Evolutionary conservation across 805 yeast species (phyloP).

Genomic region (Teunomyces lycoperdinae): DNA sequence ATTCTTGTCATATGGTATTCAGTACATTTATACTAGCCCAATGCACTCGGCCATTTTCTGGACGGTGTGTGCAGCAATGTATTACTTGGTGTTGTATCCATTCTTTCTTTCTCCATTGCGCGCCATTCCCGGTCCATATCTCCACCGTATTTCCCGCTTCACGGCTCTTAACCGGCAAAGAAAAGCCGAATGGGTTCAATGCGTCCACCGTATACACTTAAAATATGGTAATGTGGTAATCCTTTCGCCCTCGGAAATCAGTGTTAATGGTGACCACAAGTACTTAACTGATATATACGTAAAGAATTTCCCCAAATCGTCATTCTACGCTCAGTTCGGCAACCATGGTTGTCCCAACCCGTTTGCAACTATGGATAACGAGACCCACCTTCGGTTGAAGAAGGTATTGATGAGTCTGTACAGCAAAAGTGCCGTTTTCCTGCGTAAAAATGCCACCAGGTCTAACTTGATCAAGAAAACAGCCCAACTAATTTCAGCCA

Average conservation of each 20-base stretch:
- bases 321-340: conserved; percentile 57
- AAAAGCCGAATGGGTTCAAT: conserved; percentile 38
- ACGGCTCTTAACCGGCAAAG: conserved; percentile 41
- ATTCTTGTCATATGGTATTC: not conserved
- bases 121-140: conserved; percentile 56
- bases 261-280: conserved; percentile 50
- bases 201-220: conserved; percentile 48
- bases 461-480: conserved; percentile 24
- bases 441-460: conserved; percentile 27
- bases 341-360: conserved; percentile 59
- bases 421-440: conserved; percentile 33
- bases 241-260: conserved; percentile 59
- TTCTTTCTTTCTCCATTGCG: conserved; percentile 48
- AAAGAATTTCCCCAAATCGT: conserved; percentile 53
- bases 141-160: conserved; percentile 43
- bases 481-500: conserved; percentile 22
- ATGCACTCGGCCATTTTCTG: not conserved
- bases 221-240: conserved; percentile 63
- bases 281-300: conserved; percentile 56
- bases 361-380: conserved; percentile 52
- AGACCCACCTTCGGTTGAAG: conserved; percentile 42
- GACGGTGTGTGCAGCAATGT: conserved; percentile 9
- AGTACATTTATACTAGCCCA: not conserved
- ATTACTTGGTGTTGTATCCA: conserved; percentile 43
- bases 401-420: conserved; percentile 31